Evolutionary conservation across 768 basidiomycete species (phyloP).

Genomic region (Rhizopogon rudus): DNA sequence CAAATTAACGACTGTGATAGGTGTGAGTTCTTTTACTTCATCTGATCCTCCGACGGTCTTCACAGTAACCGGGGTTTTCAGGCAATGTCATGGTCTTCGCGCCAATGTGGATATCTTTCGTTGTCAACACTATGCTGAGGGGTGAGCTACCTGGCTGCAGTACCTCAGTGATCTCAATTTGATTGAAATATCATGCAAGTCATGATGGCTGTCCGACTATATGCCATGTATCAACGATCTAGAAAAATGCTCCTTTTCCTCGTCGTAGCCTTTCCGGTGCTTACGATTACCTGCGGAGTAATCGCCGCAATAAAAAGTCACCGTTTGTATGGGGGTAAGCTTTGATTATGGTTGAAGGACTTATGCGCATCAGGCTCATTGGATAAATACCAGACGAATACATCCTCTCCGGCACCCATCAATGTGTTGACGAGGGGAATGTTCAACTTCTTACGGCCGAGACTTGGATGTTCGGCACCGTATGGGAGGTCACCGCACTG

Average conservation of each 20-base stretch:
- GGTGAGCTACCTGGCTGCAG: neutral
- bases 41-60: neutral
- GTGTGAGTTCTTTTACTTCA: neutral
- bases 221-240: neutral
- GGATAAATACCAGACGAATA: neutral
- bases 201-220: neutral
- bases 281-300: neutral
- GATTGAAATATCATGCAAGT: neutral
- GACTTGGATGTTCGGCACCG: neutral
- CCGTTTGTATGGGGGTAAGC: neutral
- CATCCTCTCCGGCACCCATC: neutral
- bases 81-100: neutral
- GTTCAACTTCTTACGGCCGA: neutral
- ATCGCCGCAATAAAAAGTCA: neutral
- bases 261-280: neutral
- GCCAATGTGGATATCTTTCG: neutral
- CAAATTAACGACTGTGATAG: neutral
- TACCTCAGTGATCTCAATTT: neutral
- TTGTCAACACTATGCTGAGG: neutral
- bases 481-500: neutral
- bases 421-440: neutral
- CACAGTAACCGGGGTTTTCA: neutral
- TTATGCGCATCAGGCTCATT: neutral
- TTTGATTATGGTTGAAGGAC: neutral
- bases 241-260: neutral